Conservation (phyloP, 1,284 basidiomycete species). For the Caloboletus inedulis region DNA sequence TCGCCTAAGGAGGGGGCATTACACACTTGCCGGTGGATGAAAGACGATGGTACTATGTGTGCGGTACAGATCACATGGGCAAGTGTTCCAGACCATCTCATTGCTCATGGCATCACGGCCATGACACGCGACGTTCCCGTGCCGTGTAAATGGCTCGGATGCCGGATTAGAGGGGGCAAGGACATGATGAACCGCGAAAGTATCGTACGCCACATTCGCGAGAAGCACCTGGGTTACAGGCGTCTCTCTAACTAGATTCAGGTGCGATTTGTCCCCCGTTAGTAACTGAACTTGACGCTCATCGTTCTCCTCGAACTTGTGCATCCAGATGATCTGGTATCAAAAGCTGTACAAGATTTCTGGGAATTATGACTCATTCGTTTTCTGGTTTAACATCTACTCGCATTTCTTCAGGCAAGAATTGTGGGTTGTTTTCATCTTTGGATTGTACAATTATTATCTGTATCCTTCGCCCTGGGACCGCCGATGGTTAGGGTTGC, state of each 20-base stretch:
- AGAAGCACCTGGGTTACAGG: constrained; percentile 20
- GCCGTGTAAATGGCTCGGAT: constrained; percentile 18
- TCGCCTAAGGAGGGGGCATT: neutral
- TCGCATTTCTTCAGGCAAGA: neutral
- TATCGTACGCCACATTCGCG: constrained; percentile 22
- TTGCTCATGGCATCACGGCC: constrained; percentile 8
- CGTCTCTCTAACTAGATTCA: constrained; percentile 7
- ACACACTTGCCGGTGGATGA: constrained; percentile 12
- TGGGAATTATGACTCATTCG: neutral
- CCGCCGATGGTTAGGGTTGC: neutral
- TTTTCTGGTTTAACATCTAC: neutral
- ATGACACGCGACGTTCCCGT: fast-evolving
- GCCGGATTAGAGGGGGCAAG: constrained; percentile 4
- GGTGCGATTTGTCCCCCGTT: neutral
- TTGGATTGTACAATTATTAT: neutral
- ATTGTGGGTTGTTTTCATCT: neutral
- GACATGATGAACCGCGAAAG: constrained; percentile 18
- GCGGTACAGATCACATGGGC: neutral
- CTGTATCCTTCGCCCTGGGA: neutral
- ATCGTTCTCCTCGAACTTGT: neutral
- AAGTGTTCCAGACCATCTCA: constrained; percentile 14
- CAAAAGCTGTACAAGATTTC: neutral
- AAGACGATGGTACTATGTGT: constrained; percentile 6
- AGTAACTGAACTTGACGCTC: neutral
- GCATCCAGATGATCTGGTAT: neutral